Percentiles rank a stretch among this genome's conserved stretches.
phyloP scores from a whole-genome alignment of 2,329 filamentous ascomycete species.

The Fusarium euwallaceae region DNA sequence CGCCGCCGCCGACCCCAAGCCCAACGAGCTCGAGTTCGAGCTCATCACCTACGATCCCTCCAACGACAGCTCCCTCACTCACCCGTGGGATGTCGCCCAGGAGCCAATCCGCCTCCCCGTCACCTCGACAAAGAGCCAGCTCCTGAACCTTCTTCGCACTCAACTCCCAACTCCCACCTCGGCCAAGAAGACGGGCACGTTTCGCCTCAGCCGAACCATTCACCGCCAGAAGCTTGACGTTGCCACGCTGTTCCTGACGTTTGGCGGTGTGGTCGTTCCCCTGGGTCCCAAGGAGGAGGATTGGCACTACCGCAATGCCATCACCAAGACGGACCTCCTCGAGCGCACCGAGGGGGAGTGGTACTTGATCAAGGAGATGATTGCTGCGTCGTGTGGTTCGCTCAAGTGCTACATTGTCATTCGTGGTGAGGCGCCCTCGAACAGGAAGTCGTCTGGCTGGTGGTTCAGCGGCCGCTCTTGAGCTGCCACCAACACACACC shows the following conservation, averaged over 20 bases:
- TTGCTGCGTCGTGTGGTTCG: constrained; percentile 39
- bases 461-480: constrained; percentile 36
- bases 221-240: constrained; percentile 38
- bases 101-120: constrained; percentile 32
- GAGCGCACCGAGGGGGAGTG: constrained; percentile 44
- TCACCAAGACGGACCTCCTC: constrained; percentile 46
- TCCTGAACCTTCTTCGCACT: constrained; percentile 42
- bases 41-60: constrained; percentile 40
- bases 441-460: constrained; percentile 29
- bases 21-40: constrained; percentile 39
- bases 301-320: constrained; percentile 45
- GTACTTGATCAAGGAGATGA: constrained; percentile 47
- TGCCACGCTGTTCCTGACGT: constrained; percentile 44
- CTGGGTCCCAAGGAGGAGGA: constrained; percentile 39
- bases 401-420: constrained; percentile 46
- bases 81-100: constrained; percentile 43
- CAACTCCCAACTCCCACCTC: constrained; percentile 26
- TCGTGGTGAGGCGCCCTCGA: constrained; percentile 25
- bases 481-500: not conserved
- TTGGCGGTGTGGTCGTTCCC: constrained; percentile 40
- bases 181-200: constrained; percentile 8
- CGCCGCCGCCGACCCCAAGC: not conserved
- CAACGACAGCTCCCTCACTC: constrained; percentile 43
- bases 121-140: constrained; percentile 41
- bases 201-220: constrained; percentile 7